These are phyloP conservation scores for Marsdenia floribunda DNA, from an alignment of 257 asterid genomes.

Conservation along the genomic window DNA sequence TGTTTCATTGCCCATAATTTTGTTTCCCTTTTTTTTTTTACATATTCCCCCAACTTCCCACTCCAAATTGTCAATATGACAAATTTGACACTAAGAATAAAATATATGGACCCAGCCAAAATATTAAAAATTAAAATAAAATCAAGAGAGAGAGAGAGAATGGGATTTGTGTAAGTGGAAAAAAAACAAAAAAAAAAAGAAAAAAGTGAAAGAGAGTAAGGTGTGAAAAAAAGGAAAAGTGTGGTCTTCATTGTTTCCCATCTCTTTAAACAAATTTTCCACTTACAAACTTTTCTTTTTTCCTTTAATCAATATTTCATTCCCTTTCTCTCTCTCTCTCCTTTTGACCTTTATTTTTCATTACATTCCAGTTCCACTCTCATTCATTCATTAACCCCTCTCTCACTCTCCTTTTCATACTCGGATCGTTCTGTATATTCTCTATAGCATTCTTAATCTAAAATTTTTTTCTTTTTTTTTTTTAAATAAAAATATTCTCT, in stretches of 20 bases:
- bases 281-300: conserved; percentile 22
- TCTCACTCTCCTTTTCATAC: no score
- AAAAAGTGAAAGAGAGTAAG: conserved; percentile 2
- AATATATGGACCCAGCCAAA: not conserved
- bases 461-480: no score
- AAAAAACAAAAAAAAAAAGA: not conserved
- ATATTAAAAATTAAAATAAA: no score
- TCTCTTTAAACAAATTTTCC: conserved; percentile 13
- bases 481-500: no score
- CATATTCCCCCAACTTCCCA: not conserved
- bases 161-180: conserved; percentile 10
- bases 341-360: conserved; percentile 9
- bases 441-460: no score
- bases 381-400: no score
- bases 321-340: conserved; percentile 1
- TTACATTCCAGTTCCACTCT: not conserved
- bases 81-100: conserved; percentile 1
- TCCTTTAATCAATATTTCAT: not conserved
- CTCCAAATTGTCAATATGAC: not conserved
- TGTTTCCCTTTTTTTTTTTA: not conserved
- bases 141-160: not conserved
- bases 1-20: not conserved
- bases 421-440: no score
- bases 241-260: conserved; percentile 9
- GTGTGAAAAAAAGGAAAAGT: conserved; percentile 22